Percentiles rank a stretch among this genome's conserved stretches.
phyloP scores from a whole-genome alignment of 305 asterid genomes.

The Lippia alba region DNA sequence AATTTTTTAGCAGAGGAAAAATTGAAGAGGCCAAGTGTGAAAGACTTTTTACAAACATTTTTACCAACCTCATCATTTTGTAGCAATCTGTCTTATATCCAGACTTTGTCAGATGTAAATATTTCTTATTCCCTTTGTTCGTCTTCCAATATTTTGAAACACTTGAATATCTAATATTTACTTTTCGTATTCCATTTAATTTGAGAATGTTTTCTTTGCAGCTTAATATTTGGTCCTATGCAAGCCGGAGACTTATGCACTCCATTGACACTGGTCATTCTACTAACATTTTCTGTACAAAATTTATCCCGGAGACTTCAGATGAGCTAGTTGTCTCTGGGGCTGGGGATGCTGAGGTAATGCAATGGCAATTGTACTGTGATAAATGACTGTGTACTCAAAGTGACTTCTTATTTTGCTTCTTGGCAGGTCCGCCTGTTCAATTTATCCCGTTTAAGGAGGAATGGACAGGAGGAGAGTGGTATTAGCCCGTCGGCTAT shows the following conservation, averaged over 20 bases:
- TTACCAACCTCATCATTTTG: constrained; percentile 14
- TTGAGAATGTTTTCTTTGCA: constrained; percentile 49
- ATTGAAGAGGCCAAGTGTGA: constrained; percentile 3
- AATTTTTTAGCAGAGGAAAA: constrained; percentile 3
- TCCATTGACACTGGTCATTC: constrained; percentile 95
- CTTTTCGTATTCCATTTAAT: neutral
- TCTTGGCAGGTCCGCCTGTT: constrained; percentile 87
- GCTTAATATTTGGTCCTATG: constrained; percentile 93
- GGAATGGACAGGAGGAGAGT: constrained; percentile 58
- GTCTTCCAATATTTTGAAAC: neutral
- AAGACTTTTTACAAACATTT: neutral
- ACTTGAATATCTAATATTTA: constrained; percentile 6
- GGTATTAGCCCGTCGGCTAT: constrained; percentile 65
- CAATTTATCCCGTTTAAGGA: constrained; percentile 71
- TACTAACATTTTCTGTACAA: constrained; percentile 93
- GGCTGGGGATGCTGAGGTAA: constrained; percentile 98
- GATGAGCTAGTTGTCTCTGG: constrained; percentile 96
- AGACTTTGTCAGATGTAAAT: constrained; percentile 1
- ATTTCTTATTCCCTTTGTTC: constrained; percentile 11
- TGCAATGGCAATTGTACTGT: constrained; percentile 31
- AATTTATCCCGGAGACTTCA: constrained; percentile 93
- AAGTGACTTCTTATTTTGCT: constrained; percentile 17
- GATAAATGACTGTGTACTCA: constrained; percentile 17
- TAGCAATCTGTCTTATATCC: neutral
- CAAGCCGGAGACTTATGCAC: constrained; percentile 73